These are phyloP conservation scores for Clitopilus passeckerianus DNA, from an alignment of 768 basidiomycete species.

Conservation along the genomic window DNA sequence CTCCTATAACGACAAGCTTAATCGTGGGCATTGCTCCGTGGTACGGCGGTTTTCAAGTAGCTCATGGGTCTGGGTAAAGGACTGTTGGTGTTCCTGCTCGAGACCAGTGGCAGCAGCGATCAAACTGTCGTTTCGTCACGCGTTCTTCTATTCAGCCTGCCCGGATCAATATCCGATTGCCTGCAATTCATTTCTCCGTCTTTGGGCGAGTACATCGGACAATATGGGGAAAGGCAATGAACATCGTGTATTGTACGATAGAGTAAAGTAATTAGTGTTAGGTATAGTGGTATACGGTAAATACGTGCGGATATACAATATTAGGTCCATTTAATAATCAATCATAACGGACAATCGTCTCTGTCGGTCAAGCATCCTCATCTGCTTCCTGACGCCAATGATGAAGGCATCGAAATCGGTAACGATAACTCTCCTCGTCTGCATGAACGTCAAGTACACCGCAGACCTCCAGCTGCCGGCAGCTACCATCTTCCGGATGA, in stretches of 20 bases:
- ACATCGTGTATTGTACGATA: not conserved
- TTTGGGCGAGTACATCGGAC: too few relatives aligned
- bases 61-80: not conserved
- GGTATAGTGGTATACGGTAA: not conserved
- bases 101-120: not conserved
- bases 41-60: not conserved
- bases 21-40: conserved; percentile 52
- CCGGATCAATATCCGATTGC: not conserved
- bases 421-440: not conserved
- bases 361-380: not conserved
- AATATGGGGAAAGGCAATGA: too few relatives aligned
- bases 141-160: not conserved
- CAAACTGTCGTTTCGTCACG: not conserved
- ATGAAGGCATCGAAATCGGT: not conserved
- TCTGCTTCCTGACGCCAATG: not conserved
- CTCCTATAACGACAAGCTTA: conserved; percentile 79
- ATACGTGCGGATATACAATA: not conserved
- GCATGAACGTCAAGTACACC: not conserved
- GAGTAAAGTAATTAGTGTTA: not conserved
- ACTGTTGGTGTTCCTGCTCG: not conserved
- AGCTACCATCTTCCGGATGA: not conserved
- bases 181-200: not conserved
- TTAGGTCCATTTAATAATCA: not conserved
- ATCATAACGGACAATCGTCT: not conserved
- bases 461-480: not conserved